Percentiles rank a stretch among this genome's conserved stretches.
Conservation (phyloP, 106 monocot genomes). For the Acorus calamus region DNA sequence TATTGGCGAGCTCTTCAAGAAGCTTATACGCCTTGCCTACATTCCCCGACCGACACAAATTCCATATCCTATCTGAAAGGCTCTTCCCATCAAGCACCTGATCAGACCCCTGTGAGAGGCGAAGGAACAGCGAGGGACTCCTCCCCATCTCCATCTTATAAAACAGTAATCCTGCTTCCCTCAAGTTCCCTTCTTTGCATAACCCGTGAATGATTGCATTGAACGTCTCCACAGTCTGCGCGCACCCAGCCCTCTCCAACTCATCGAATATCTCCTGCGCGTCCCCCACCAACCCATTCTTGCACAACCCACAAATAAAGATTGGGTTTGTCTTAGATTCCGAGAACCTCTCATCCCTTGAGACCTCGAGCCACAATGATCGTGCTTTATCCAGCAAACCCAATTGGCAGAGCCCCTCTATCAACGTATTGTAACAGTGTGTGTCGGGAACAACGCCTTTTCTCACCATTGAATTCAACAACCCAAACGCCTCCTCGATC, state of each 20-base stretch:
- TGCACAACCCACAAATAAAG: conserved; percentile 78
- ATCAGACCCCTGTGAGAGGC: conserved; percentile 55
- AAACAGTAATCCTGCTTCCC: conserved; percentile 60
- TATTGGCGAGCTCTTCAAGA: conserved; percentile 47
- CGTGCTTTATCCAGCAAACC: conserved; percentile 57
- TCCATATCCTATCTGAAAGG: conserved; percentile 31
- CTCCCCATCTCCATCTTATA: conserved; percentile 71
- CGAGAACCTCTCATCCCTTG: conserved; percentile 25
- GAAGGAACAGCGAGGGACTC: conserved; percentile 63
- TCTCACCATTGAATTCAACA: conserved; percentile 51
- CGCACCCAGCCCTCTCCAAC: conserved; percentile 57
- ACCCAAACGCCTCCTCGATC: conserved; percentile 45
- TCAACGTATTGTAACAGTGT: conserved; percentile 78
- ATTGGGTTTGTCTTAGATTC: conserved; percentile 72
- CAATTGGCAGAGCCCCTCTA: conserved; percentile 65
- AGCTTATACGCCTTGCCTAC: conserved; percentile 73
- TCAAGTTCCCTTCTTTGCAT: conserved; percentile 40
- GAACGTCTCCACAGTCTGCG: conserved; percentile 55
- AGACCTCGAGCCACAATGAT: conserved; percentile 49
- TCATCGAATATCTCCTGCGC: conserved; percentile 76
- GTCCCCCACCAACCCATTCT: conserved; percentile 53
- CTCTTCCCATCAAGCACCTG: conserved; percentile 17
- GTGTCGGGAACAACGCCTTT: conserved; percentile 63
- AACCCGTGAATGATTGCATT: conserved; percentile 80
- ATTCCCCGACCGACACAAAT: conserved; percentile 49